Conservation (phyloP, 345 rosid species). For the Pelargonium nanum region DNA sequence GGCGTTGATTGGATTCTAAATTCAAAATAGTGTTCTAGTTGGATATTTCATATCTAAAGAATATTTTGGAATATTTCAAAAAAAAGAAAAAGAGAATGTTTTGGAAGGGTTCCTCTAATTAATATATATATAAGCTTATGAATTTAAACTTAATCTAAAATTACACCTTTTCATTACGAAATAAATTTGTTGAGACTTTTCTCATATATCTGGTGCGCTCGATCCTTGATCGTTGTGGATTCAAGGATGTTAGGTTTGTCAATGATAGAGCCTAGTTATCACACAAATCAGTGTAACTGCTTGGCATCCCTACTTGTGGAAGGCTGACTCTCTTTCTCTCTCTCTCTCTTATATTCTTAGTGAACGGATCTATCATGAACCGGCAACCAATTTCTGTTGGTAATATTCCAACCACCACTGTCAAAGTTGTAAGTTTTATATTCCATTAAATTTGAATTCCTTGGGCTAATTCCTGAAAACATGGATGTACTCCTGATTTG, state of each 20-base stretch:
- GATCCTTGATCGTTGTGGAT: too few species aligned
- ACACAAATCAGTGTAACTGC: not conserved
- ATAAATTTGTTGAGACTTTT: too few species aligned
- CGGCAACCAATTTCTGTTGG: constrained; percentile 64
- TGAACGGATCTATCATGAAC: constrained; percentile 51
- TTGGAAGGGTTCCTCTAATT: too few species aligned
- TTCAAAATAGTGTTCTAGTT: not conserved
- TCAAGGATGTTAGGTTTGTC: too few species aligned
- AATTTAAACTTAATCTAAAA: too few species aligned
- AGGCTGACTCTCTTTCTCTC: not conserved
- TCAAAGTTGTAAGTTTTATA: constrained; percentile 67
- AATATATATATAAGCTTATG: too few species aligned
- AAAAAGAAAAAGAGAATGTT: too few species aligned
- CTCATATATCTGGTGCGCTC: too few species aligned
- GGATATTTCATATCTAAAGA: not conserved
- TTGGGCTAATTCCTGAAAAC: constrained; percentile 6
- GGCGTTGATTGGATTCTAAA: not conserved
- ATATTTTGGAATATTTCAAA: too few species aligned
- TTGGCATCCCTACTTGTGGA: not conserved
- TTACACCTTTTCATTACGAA: not conserved
- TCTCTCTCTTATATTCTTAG: constrained; percentile 19
- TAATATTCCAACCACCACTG: constrained; percentile 64
- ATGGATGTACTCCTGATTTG: constrained; percentile 8
- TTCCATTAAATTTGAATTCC: constrained; percentile 4
- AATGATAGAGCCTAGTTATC: not conserved